Conservation (phyloP, 306 rosid species). For the Cicer cuneatum region DNA sequence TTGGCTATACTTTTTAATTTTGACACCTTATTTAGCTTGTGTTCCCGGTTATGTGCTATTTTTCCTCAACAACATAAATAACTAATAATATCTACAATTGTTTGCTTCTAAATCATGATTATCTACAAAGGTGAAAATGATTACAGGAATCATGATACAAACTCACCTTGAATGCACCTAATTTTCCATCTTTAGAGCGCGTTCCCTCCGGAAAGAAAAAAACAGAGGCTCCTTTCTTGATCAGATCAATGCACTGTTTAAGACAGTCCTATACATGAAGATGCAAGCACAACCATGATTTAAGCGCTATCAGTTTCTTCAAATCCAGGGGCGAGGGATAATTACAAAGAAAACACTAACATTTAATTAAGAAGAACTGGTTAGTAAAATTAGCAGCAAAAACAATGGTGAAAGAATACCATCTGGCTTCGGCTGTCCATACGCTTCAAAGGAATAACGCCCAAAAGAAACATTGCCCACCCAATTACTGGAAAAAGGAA, state of each 20-base stretch:
- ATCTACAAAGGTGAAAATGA: conserved; percentile 39
- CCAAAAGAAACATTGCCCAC: conserved; percentile 96
- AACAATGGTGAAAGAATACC: conserved; percentile 58
- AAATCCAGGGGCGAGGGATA: neutral
- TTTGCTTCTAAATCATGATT: conserved; percentile 6
- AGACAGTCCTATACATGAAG: conserved; percentile 71
- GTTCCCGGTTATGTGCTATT: conserved; percentile 2
- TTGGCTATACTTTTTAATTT: conserved; percentile 10
- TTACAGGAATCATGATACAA: conserved; percentile 19
- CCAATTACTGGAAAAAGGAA: conserved; percentile 89
- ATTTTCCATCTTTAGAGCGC: conserved; percentile 82
- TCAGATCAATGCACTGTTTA: conserved; percentile 81
- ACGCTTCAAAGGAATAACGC: conserved; percentile 87
- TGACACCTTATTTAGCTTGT: conserved; percentile 3
- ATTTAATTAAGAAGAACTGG: conserved; percentile 36
- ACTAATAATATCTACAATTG: neutral
- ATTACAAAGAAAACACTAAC: conserved; percentile 16
- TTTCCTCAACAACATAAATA: neutral
- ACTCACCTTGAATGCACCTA: conserved; percentile 89
- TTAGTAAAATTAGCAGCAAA: conserved; percentile 24
- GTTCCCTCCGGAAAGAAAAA: conserved; percentile 98
- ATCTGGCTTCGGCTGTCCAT: conserved; percentile 91
- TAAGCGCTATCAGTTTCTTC: neutral
- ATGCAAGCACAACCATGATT: conserved; percentile 33
- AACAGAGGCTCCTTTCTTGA: conserved; percentile 84